A percentile compares a stretch with the other conserved stretches of the same genome.
Evolutionary conservation across 108 stramenopile genomes (phyloP).

Genomic region (Epithemia pelagica): DNA sequence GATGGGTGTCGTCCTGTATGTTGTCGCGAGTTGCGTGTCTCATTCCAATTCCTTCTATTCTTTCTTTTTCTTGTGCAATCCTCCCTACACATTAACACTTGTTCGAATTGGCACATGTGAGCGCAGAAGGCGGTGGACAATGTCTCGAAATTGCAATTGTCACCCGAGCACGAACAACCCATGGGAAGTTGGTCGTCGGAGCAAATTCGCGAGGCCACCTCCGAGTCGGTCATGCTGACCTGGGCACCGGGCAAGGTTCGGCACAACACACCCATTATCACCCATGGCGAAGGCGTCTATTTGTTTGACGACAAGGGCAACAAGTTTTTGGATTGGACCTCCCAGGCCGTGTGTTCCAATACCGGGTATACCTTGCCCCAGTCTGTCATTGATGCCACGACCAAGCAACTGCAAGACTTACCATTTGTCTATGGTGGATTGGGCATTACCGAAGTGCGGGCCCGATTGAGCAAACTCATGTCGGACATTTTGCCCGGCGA

Average conservation of each 20-base stretch:
- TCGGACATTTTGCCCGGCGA: slow-evolving; percentile 36
- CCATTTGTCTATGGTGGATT: slow-evolving; percentile 41
- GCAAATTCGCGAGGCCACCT: slow-evolving; percentile 22
- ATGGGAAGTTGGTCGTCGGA: slow-evolving; percentile 31
- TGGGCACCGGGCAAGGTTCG: slow-evolving; percentile 40
- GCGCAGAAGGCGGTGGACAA: slow-evolving; percentile 21
- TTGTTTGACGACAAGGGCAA: slow-evolving; percentile 40
- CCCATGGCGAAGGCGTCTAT: slow-evolving; percentile 35
- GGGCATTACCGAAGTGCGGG: slow-evolving; percentile 30
- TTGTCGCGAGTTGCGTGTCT: too few species aligned
- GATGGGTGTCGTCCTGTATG: too few species aligned
- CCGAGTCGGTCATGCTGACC: slow-evolving; percentile 30
- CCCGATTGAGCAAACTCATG: slow-evolving; percentile 26
- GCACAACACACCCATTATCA: slow-evolving; percentile 28
- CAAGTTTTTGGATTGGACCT: slow-evolving; percentile 43
- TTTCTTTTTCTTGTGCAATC: too few species aligned
- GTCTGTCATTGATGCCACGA: slow-evolving; percentile 20
- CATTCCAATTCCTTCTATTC: too few species aligned
- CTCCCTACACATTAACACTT: too few species aligned
- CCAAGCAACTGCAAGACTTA: slow-evolving; percentile 24
- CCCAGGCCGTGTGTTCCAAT: slow-evolving; percentile 52
- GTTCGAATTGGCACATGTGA: background rate
- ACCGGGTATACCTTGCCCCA: slow-evolving; percentile 29
- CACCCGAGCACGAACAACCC: slow-evolving; percentile 21
- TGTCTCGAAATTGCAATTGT: slow-evolving; percentile 9